Evolutionary conservation across 805 yeast genomes (phyloP), one percentile per base, ranked within the genome.

Genomic region (Saccharomyces jurei): DNA sequence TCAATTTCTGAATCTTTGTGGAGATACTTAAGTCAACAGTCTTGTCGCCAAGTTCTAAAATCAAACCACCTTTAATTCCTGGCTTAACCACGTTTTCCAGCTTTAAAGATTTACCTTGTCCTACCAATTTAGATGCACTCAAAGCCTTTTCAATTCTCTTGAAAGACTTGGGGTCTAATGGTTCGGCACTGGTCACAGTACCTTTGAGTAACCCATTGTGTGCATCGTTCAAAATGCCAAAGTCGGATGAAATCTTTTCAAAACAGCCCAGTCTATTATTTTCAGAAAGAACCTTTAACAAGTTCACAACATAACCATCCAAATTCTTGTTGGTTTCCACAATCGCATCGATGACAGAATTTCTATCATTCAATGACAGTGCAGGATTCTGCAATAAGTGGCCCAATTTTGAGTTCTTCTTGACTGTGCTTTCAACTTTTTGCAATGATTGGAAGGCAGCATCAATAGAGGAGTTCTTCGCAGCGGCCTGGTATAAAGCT

Each of bases 31-130:
- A 81, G 77, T 94, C 99, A 66, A 90, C 96, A 60, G 98, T 91
- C 75, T 86, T 89, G 79, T 92, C 99, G 69, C 92, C 97, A 66
- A 94, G 89, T 76, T 91, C 96, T 57, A 94, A 96, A 64, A 94
- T 77, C 72, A 94, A 82, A 67, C 99, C 99, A 70, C 99, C 99
- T 72, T 88, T 80, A 71, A 94, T 88, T 61, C 87, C 94, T 60
- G 96, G 89, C 77, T 89, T 84, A 59, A 92, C 87, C 61, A 78
- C 79, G 80, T 90, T 92, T 64, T 82, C 76, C 65, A 94, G 77
- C 78, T 86, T 86, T 73, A 94, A 82, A 65, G 92, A 82, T 81
- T 91, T 87, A 66, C 89, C 92, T 54, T 78, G 74, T 63, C 96
- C 96, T 58, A 92, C 96, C 68, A 83, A 86, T 63, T 80, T 74